Percentiles rank a stretch among this genome's conserved stretches.
Conservation (phyloP, 139 green algal genomes). For the Chlamydomonas schloesseri region DNA sequence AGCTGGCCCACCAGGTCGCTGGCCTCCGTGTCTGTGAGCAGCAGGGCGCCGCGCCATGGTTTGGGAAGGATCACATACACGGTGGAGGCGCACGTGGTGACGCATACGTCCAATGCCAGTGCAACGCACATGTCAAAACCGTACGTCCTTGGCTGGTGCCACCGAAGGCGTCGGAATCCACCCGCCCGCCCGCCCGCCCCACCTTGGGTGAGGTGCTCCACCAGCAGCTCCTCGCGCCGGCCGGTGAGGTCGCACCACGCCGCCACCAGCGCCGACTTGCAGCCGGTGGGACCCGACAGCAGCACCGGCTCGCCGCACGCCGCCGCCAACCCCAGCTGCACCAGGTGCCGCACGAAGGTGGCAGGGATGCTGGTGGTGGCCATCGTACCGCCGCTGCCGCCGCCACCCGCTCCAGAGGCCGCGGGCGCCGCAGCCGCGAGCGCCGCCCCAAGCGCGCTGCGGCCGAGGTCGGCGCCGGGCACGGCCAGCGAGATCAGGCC, state of each 20-base stretch:
- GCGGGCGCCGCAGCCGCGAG: background rate
- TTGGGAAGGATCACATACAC: too few species aligned
- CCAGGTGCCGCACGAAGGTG: slow-evolving; percentile 23
- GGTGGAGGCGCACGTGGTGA: background rate
- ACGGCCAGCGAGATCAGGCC: background rate
- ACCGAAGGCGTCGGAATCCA: too few species aligned
- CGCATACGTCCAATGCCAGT: background rate
- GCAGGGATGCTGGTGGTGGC: slow-evolving; percentile 42
- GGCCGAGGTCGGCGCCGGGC: background rate
- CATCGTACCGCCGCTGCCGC: background rate
- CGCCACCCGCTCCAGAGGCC: background rate
- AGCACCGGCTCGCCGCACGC: slow-evolving; percentile 52
- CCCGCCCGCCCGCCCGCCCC: background rate
- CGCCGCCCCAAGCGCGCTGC: background rate
- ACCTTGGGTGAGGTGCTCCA: slow-evolving; percentile 50
- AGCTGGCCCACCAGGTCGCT: slow-evolving; percentile 53
- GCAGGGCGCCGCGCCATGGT: too few species aligned
- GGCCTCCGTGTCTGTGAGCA: slow-evolving; percentile 43
- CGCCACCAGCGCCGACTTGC: slow-evolving; percentile 48
- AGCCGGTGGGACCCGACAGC: slow-evolving; percentile 46
- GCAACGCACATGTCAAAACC: too few species aligned
- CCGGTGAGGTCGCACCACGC: slow-evolving; percentile 47
- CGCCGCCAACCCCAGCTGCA: slow-evolving; percentile 48
- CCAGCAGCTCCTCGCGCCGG: slow-evolving; percentile 12
- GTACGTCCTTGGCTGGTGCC: too few species aligned